Evolutionary conservation across 169 alveolate genomes (phyloP), one percentile per base, ranked within the genome.

Genomic region (Plasmodium reichenowi): DNA sequence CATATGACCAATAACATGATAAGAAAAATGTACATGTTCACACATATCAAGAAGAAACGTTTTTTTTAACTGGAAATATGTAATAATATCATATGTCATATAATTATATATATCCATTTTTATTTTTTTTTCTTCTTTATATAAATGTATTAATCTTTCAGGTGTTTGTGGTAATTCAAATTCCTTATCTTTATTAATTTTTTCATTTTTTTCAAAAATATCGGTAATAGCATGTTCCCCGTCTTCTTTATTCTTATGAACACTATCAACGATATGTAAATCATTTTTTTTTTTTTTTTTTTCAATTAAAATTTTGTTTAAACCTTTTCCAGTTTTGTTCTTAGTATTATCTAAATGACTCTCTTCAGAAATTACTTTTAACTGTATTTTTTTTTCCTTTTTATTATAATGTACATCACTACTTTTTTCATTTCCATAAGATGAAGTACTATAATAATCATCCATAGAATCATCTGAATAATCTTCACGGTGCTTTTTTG

Each of bases 11-110:
- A 68, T 54, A 9, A 83, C 85, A n/a, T 68, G 63, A 59, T 70
- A 70, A 7, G 85, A 47, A 54, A 83, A 83, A 22, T 83, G 56
- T 9, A 83, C 43, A 70, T 83, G 91, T 72, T 83, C 91, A 38
- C 91, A 68, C 91, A 83, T 83, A 47, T 83, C 91, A 2, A 83
- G 66, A 62, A 83, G 91, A 48, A 83, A 70, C 0, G 91, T 83
- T 70, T 70, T 83, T 56, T 83, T 83, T 29, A 83, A 83, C 22
- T 83, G 91, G 58, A 83, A 83, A 56, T 70, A 83, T 2, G 80
- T 68, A 13, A 83, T 83, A 68, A 70, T 70, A 43, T 83, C 91
- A 48, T 83, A 83, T 2, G 64, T 83, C 85, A 83, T 83, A 48
- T 62, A 83, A 56, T 83, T 83, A 52, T 83, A 83, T 7, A 83